A percentile compares a stretch with the other conserved stretches of the same genome.
Evolutionary conservation across 2,329 filamentous ascomycete genomes (phyloP).

Genomic region (Boeremia lycopersici): DNA sequence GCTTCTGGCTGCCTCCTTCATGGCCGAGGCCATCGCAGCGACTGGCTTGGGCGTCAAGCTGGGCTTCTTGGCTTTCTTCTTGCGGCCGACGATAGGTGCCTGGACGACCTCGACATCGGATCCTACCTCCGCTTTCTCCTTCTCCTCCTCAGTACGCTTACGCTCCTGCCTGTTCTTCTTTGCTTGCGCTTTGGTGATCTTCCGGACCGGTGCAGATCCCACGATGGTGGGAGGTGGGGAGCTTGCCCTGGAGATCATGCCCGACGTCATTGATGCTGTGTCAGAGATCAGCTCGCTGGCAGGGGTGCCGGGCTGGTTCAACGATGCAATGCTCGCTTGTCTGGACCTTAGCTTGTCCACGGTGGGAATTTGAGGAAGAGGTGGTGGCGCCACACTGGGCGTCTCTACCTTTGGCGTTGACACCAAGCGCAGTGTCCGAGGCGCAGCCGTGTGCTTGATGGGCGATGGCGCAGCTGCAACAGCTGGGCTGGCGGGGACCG

Average conservation of each 20-base stretch:
- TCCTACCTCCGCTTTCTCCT: conserved; percentile 48
- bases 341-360: conserved; percentile 55
- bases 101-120: conserved; percentile 59
- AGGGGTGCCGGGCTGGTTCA: conserved; percentile 73
- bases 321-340: conserved; percentile 61
- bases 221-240: conserved; percentile 69
- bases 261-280: conserved; percentile 74
- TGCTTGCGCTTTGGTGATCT: conserved; percentile 77
- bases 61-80: conserved; percentile 82
- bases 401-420: conserved; percentile 68
- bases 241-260: conserved; percentile 72
- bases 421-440: conserved; percentile 74
- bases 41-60: conserved; percentile 36
- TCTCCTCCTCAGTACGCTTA: conserved; percentile 64
- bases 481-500: conserved; percentile 58
- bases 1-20: conserved; percentile 27
- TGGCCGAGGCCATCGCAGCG: conserved; percentile 20
- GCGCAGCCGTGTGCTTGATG: conserved; percentile 50
- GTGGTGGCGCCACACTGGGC: conserved; percentile 49
- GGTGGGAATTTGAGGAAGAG: conserved; percentile 41
- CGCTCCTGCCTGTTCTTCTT: conserved; percentile 73
- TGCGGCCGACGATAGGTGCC: conserved; percentile 77
- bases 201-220: conserved; percentile 70
- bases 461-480: conserved; percentile 57
- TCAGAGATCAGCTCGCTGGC: conserved; percentile 78